Evolutionary conservation across 2,329 filamentous ascomycete genomes (phyloP), one percentile per base, ranked within the genome.

Genomic region (Aspergillus udagawae): DNA sequence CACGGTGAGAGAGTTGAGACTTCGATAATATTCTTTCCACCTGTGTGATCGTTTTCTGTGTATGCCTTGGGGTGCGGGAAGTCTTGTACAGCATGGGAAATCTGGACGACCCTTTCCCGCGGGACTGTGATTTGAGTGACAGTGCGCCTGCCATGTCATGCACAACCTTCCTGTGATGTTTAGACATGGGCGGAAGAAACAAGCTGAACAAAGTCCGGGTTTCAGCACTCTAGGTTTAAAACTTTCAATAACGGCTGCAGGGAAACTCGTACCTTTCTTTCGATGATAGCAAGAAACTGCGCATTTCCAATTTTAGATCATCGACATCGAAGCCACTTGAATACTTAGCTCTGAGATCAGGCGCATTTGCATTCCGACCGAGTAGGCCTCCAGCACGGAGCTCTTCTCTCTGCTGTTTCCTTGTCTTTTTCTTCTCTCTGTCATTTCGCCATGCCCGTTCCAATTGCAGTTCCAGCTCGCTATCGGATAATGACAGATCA

Each of bases 101-200:
- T 28, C 94, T 86, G 51, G 85, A 82, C 23, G 83, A 82, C 7
- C 88, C 91, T 51, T 83, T 83, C 1, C 93, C 93, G 21, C 84
- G 83, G 0, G 92, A 97, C 68, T 92, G 91, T 3, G 92, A 96
- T 62, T 88, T 93, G 58, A 97, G 77, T 17, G 86, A 86, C 70
- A 97, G 85, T 41, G 82, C 82, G 65, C 84, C 84, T 12, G 91
- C 91, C 42, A 96, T 74, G 58, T 91, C 84, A 71, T 99, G 94
- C 20, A 97, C 81, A 5, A 86, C 77, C 70, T 91, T 92, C 51
- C 94, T 87, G 42, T 87, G 83, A 48, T 82, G 76, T 60, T 91
- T 90, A 56, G 90, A 86, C 86, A 97, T 95, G 0, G 93, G 91
- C 3, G 93, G 91, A 25, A 97, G 79, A 4, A 85, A 78, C 5